Conservation (phyloP, 2,329 filamentous ascomycete genomes). For the Aspergillus eucalypticola region DNA sequence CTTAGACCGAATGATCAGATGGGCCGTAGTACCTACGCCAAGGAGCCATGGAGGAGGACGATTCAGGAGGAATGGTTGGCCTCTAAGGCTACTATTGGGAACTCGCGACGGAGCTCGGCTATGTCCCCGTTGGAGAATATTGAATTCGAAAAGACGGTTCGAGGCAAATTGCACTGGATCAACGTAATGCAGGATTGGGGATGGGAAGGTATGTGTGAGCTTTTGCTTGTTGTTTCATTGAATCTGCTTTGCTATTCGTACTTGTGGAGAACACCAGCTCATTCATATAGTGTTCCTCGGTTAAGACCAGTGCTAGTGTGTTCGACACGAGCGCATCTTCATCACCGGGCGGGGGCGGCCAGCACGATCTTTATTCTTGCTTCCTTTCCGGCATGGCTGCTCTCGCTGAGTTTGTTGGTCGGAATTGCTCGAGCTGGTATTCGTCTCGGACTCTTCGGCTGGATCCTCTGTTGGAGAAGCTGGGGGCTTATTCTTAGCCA, state of each 20-base stretch:
- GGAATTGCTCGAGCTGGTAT: background rate
- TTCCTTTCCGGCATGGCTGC: background rate
- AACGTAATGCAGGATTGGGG: conserved; percentile 71
- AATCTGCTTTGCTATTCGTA: conserved; percentile 8
- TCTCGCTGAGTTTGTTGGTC: background rate
- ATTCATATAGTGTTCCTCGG: conserved; percentile 42
- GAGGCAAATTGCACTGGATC: conserved; percentile 67
- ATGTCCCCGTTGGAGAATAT: conserved; percentile 45
- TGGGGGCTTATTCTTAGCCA: conserved; percentile 15
- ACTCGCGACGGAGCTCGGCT: conserved; percentile 31
- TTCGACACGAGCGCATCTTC: background rate
- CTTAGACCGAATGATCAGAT: background rate
- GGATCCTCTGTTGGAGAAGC: conserved; percentile 1
- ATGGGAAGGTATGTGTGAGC: conserved; percentile 64
- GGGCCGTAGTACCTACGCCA: conserved; percentile 14
- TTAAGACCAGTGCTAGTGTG: conserved; percentile 16
- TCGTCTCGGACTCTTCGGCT: background rate
- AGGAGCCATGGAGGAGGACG: conserved; percentile 29
- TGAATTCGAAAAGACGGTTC: conserved; percentile 64
- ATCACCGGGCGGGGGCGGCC: background rate
- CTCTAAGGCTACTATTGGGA: conserved; percentile 14
- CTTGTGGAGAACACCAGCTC: conserved; percentile 6
- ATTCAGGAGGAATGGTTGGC: conserved; percentile 12
- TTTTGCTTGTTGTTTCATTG: conserved; percentile 2
- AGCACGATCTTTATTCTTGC: background rate